Conservation (phyloP, 2,329 filamentous ascomycete species). For the Nigrospora oryzae region DNA sequence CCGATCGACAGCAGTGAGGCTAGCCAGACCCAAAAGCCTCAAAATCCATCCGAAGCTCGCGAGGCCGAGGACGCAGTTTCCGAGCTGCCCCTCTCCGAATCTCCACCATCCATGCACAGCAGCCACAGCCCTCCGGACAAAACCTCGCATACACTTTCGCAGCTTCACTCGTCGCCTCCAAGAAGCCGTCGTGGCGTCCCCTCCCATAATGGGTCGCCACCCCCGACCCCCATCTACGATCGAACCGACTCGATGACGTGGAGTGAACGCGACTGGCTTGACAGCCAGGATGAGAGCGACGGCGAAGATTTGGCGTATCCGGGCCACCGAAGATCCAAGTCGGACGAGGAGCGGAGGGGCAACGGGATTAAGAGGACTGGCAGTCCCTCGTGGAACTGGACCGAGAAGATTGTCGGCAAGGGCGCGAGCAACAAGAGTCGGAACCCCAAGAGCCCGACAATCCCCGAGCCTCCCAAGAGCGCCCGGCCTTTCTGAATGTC, state of each 20-base stretch:
- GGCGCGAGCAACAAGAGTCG: constrained; percentile 14
- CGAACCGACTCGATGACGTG: constrained; percentile 49
- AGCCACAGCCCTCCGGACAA: background rate
- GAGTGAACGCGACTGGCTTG: constrained; percentile 58
- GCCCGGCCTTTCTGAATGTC: no score
- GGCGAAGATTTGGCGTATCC: constrained; percentile 16
- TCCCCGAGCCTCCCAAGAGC: constrained; percentile 6
- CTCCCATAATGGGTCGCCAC: constrained; percentile 10
- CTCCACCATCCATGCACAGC: constrained; percentile 8
- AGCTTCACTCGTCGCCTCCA: background rate
- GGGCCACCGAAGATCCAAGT: constrained; percentile 4
- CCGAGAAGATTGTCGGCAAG: constrained; percentile 32
- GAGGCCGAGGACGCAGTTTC: constrained; percentile 37
- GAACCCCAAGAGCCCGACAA: constrained; percentile 6
- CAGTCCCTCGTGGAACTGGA: constrained; percentile 31
- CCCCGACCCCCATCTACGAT: constrained; percentile 15
- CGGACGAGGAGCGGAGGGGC: constrained; percentile 6
- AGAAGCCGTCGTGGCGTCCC: background rate
- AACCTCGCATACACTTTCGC: background rate
- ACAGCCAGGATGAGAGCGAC: constrained; percentile 40
- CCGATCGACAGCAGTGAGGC: no score
- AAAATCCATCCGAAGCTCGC: constrained; percentile 11
- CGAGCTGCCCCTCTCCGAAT: constrained; percentile 26
- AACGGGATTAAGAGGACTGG: constrained; percentile 6
- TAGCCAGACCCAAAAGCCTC: no score